Evolutionary conservation across 2,329 filamentous ascomycete species (phyloP), one percentile per base, ranked within the genome.

Genomic region (Elsinoe perseae): DNA sequence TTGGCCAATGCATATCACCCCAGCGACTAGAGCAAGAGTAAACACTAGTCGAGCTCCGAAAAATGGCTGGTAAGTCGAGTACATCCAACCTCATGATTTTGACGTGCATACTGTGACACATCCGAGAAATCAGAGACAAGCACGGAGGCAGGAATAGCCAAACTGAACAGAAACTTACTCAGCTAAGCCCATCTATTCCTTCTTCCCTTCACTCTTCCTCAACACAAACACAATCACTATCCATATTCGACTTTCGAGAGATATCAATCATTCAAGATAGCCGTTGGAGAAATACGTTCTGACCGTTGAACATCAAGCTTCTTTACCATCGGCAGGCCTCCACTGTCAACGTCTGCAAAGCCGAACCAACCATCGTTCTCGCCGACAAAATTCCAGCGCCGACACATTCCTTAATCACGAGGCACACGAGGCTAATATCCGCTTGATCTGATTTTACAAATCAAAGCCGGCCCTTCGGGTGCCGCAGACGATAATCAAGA

Each of bases 1-100:
- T 44, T 44, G 40, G 40, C 40, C 40, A 25, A 44, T 23, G 40
- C 40, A 25, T 21, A 44, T 44, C 40, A 44, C 40, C 40, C 40
- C 40, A 44, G 40, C 40, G 40, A 44, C 40, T 25, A 25, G 5
- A 4, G 20, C 20, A 23, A 18, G 8, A 44, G 20, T 44, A 44
- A 44, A 44, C 40, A 44, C 40, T 38, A 23, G 46, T n/a, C 25
- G 12, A 50, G 25, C 25, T 43, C 25, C 21, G 23, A 34, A 32
- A 56, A 46, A 56, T 56, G 53, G 53, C 53, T 56, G 53, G 25
- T 5, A n/a, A n/a, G 28, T 50, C 42, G 36, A 54, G 21, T 32
- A 48, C 53, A 5, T 50, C 56, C 56, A 57, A 57, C 56, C 56
- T 57, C 56, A 57, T 57, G 34, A 57, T 57, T 57, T 57, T 25